Conservation (phyloP, 2,329 filamentous ascomycete genomes). For the Ophiostoma quercus region DNA sequence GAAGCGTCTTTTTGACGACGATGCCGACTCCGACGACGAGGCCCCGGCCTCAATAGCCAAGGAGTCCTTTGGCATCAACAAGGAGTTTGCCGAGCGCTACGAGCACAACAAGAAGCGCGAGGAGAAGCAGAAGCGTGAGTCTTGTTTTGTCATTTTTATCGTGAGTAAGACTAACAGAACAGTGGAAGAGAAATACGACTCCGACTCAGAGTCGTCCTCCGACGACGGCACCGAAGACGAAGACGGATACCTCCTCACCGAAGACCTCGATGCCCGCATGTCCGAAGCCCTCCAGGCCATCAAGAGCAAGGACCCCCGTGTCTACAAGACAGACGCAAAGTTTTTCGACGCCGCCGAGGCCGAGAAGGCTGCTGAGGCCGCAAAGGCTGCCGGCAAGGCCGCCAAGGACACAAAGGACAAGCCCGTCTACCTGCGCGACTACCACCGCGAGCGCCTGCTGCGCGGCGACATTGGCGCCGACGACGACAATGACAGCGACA, state of each 20-base stretch:
- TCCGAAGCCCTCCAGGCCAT: slow-evolving; percentile 82
- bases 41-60: neutral
- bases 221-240: slow-evolving; percentile 83
- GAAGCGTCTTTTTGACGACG: slow-evolving; percentile 51
- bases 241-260: slow-evolving; percentile 78
- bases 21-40: slow-evolving; percentile 39
- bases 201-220: slow-evolving; percentile 58
- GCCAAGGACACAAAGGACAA: slow-evolving; percentile 63
- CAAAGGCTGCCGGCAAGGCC: slow-evolving; percentile 35
- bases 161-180: slow-evolving; percentile 2
- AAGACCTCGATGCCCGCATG: slow-evolving; percentile 80
- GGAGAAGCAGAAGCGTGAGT: slow-evolving; percentile 65
- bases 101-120: slow-evolving; percentile 98
- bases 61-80: slow-evolving; percentile 70
- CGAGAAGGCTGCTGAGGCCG: slow-evolving; percentile 34
- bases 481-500: slow-evolving; percentile 44
- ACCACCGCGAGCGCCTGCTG: slow-evolving; percentile 83
- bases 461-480: slow-evolving; percentile 62
- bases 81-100: slow-evolving; percentile 81
- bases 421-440: slow-evolving; percentile 80
- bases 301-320: slow-evolving; percentile 79
- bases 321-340: slow-evolving; percentile 74
- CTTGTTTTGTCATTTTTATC: slow-evolving; percentile 20
- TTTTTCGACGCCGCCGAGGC: slow-evolving; percentile 68
- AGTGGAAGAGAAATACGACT: slow-evolving; percentile 83